Evolutionary conservation across 2,329 filamentous ascomycete genomes (phyloP), one percentile per base, ranked within the genome.

Genomic region (Monilinia fructigena): DNA sequence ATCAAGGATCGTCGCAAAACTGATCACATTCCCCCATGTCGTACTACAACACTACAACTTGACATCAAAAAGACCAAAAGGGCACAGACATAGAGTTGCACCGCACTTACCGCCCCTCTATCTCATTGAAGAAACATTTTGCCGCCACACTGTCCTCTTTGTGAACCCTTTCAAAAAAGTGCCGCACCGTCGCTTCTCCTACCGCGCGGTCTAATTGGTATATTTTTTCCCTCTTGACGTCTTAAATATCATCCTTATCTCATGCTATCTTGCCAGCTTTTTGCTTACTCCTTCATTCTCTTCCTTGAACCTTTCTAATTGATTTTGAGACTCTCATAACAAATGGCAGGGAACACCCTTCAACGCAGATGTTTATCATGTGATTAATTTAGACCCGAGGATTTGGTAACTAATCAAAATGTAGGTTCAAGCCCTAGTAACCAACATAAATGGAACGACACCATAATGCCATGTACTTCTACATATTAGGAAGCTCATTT

Each of bases 71-170:
- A 28, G n/a, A 38, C 14, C 12, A 35, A 35, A 3, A 35, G 31
- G 31, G 23, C 62, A 58, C 40, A 58, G n/a, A 42, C 58, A 28
- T 47, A n/a, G 12, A 38, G 11, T 54, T 26, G 12, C 54, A 58
- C 45, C 54, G 54, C 42, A 65, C 28, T 65, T 59, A 23, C 55
- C 63, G 55, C 47, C 28, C 18, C 63, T 45, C 63, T 60, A 50
- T 48, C 35, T 42, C 45, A 50, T 60, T 60, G 63, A 65, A 65
- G 63, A 60, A 60, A 61, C 45, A 35, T 26, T 45, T 60, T 65
- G 55, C 45, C 55, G 63, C 55, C 35, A 35, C 31, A 50, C 35
- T 65, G 11, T 59, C 54, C 62, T 65, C 31, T 18, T 65, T 38
- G 53, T 48, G 54, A 50, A 52, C 61, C 61, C 50, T 12, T 50